A percentile compares a stretch with the other conserved stretches of the same genome.
phyloP scores from a whole-genome alignment of 441 rosid species.

The Pelargonium fulgidum region DNA sequence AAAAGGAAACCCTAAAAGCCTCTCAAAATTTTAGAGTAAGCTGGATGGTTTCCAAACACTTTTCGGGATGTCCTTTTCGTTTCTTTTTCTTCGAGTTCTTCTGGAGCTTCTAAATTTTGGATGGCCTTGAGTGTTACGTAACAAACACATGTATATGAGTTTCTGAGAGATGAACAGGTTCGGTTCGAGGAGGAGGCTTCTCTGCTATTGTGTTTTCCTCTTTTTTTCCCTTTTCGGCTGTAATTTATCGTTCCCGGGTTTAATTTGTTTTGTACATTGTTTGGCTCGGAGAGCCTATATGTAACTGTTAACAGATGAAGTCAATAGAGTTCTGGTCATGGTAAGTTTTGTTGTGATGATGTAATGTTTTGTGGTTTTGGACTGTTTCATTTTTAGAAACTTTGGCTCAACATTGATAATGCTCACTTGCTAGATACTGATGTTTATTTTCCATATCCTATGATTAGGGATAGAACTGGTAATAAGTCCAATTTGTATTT shows the following conservation, averaged over 20 bases:
- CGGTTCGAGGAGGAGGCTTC: conserved; percentile 13
- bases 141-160: conserved; percentile 18
- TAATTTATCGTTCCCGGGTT: neutral
- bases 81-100: conserved; percentile 15
- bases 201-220: neutral
- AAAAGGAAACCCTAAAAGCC: conserved; percentile 15
- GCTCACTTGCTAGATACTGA: no score
- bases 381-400: no score
- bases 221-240: conserved; percentile 5
- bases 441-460: no score
- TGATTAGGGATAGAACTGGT: no score
- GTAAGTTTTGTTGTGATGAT: no score
- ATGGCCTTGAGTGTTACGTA: conserved; percentile 17
- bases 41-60: conserved; percentile 7
- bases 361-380: no score
- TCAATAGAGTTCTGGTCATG: no score
- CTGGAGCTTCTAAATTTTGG: conserved; percentile 45
- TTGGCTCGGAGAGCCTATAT: neutral
- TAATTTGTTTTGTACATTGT: conserved; percentile 1
- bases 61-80: conserved; percentile 3
- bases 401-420: no score
- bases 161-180: conserved; percentile 15
- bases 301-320: neutral
- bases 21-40: conserved; percentile 11
- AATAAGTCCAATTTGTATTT: no score